Percentiles rank a stretch among this genome's conserved stretches.
phyloP scores from a whole-genome alignment of 352 stramenopile genomes.

The Lagenidium giganteum region DNA sequence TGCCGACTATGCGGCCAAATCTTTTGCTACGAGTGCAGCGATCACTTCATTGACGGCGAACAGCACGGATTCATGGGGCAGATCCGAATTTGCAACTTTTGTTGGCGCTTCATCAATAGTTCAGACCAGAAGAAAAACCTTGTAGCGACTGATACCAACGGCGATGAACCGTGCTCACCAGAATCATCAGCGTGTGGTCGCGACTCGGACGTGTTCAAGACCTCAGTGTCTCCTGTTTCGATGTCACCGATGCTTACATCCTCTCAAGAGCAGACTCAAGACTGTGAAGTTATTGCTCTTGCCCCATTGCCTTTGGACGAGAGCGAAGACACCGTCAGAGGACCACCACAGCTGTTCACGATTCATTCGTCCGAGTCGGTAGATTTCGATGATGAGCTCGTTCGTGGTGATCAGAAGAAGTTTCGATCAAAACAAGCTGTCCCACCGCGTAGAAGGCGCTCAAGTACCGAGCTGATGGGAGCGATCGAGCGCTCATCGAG shows the following conservation, averaged over 20 bases:
- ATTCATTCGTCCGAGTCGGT: conserved; percentile 29
- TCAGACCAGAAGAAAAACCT: conserved; percentile 26
- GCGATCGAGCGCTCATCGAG: conserved; percentile 60
- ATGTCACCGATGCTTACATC: too few species aligned
- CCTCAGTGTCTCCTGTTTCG: too few species aligned
- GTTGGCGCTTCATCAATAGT: conserved; percentile 39
- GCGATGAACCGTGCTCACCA: too few species aligned
- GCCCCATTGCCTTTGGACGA: too few species aligned
- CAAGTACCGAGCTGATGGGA: conserved; percentile 57
- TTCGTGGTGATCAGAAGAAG: conserved; percentile 1
- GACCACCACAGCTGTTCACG: conserved; percentile 18
- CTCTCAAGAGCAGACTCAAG: too few species aligned
- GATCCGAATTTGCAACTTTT: conserved; percentile 81
- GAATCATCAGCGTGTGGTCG: too few species aligned
- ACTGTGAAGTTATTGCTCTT: too few species aligned
- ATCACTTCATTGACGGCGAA: conserved; percentile 61
- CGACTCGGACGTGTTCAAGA: too few species aligned
- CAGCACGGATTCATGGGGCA: conserved; percentile 42
- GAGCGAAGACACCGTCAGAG: too few species aligned
- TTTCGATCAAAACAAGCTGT: conserved; percentile 1
- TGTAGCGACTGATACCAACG: conserved; percentile 10
- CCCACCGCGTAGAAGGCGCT: conserved; percentile 36
- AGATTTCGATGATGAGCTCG: conserved; percentile 5
- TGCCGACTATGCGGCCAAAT: conserved; percentile 84
- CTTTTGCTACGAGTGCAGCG: conserved; percentile 83